Conservation (phyloP, 306 rosid species). For the Quercus ilex region DNA sequence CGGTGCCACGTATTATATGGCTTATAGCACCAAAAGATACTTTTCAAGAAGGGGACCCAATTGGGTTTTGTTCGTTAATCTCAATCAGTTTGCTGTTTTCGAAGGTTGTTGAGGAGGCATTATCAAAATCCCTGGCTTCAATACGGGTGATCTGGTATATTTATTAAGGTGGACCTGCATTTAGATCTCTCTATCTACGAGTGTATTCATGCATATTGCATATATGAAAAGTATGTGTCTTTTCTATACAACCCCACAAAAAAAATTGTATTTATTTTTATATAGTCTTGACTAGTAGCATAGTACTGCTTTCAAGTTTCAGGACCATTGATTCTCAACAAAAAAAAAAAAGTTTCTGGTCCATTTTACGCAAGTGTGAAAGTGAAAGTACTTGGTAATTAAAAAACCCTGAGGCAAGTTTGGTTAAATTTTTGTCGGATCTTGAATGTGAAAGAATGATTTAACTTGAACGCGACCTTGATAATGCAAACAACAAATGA, state of each 20-base stretch:
- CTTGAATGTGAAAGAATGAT: not conserved
- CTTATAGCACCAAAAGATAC: not conserved
- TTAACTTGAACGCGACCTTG: not conserved
- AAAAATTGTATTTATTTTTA: not conserved
- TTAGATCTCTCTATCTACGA: not conserved
- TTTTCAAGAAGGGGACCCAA: not conserved
- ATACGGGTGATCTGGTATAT: too few relatives aligned
- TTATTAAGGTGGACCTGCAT: not conserved
- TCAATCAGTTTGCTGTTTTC: not conserved
- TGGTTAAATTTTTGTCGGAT: not conserved
- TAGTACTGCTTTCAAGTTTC: not conserved
- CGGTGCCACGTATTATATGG: not conserved
- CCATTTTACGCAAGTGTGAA: too few relatives aligned
- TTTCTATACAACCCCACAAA: too few relatives aligned
- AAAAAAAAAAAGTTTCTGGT: too few relatives aligned
- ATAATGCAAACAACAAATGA: not conserved
- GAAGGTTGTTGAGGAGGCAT: not conserved
- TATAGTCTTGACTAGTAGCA: not conserved
- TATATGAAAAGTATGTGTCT: too few relatives aligned
- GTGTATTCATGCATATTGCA: not conserved
- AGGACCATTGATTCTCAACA: too few relatives aligned
- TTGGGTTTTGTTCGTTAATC: not conserved
- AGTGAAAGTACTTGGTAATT: too few relatives aligned
- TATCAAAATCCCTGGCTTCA: not conserved
- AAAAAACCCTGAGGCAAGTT: not conserved